These are phyloP conservation scores for Ophiostoma ulmi DNA, from an alignment of 2,329 filamentous ascomycete genomes.

Conservation along the genomic window DNA sequence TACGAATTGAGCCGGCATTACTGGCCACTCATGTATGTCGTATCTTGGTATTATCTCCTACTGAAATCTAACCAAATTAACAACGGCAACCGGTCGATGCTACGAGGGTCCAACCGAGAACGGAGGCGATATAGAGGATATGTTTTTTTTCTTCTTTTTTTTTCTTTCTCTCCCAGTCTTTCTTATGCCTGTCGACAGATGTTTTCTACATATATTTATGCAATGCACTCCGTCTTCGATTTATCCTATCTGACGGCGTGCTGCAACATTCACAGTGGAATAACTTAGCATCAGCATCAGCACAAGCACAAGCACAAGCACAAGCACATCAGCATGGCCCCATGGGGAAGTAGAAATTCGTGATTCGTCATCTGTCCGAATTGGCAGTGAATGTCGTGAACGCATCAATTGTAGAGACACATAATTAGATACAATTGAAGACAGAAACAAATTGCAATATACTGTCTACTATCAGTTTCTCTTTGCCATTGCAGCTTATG, in stretches of 20 bases:
- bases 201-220: too few relatives aligned
- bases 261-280: background rate
- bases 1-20: background rate
- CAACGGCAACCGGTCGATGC: conserved; percentile 4
- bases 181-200: background rate
- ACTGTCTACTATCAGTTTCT: background rate
- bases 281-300: background rate
- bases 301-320: background rate
- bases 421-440: too few relatives aligned
- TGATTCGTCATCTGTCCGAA: too few relatives aligned
- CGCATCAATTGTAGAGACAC: too few relatives aligned
- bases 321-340: background rate
- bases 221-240: background rate
- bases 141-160: background rate
- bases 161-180: background rate
- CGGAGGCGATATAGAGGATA: background rate
- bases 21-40: background rate
- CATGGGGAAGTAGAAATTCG: conserved; percentile 13
- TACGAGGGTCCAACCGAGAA: conserved; percentile 5
- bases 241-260: background rate
- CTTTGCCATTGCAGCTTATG: background rate
- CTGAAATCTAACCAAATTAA: background rate
- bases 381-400: background rate
- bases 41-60: background rate
- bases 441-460: background rate